Base-by-base conservation (phyloP, 1,139 yeast species). In the Pichia sp. region DNA sequence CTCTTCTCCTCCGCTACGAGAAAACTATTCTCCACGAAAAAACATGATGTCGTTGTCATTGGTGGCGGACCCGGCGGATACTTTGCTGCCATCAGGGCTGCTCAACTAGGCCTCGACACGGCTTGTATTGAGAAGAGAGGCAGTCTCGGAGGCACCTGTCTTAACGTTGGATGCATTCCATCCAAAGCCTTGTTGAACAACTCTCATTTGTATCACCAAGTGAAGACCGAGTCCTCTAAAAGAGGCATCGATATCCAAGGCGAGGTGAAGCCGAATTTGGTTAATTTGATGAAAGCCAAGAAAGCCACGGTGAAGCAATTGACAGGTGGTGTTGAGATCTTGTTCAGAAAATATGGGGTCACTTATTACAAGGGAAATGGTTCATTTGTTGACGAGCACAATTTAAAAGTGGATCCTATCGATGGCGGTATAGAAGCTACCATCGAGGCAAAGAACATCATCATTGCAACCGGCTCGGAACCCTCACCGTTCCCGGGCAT, bases 1-100 rank as follows among this genome's bases (percentile, higher is more conserved):
- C 57, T 63, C 51, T 68, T 67, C 54, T 42, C 29, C 30, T 66
- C 70, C 29, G 55, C 65, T 8, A 63, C 69, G 42, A 64, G 67
- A 60, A 52, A 57, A 2, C 51, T 63, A 19, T 61, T 66, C 11
- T 67, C 63, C 52, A 63, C 68, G 36, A 63, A 80, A 79, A 82
- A 88, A 71, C 95, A 88, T 70, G 99, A 93, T 68, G 83, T 92
- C 57, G 95, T 92, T 55, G 90, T 95, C 64, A 87, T 95, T 69
- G 99, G 99, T 64, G 99, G 97, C 67, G 99, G 99, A 57, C 99
- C 99, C 62, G 99, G 98, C 73, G 99, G 99, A 60, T 88, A 88
- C 70, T 95, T 95, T 64, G 98, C 98, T 56, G 99, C 99, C 68
- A 95, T 95, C 72, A 92, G 90, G 75, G 97, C 97, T 57, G 99